Base-by-base conservation (phyloP, 2,329 filamentous ascomycete species). In the Tolypocladium paradoxum region DNA sequence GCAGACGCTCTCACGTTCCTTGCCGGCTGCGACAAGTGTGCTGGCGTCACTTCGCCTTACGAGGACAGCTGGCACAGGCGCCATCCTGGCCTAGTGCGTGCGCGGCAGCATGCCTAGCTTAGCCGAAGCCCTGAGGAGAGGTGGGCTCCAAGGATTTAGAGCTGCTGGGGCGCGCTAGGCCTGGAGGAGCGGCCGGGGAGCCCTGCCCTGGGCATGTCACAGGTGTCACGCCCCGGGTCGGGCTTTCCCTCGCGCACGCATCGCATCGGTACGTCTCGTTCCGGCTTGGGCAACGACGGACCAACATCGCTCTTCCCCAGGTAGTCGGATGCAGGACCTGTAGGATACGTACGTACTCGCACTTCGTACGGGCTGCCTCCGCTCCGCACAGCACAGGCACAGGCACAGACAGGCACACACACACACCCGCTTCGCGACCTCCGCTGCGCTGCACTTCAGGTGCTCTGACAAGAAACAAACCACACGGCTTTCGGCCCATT, bases 121-220 rank as follows among this genome's bases (percentile, higher is more conserved):
- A 53, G 47, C 52, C 52, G 48, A 53, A 48, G 51, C 35, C 34
- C 51, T n/a, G n/a, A n/a, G n/a, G n/a, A n/a, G n/a, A n/a, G n/a
- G n/a, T n/a, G n/a, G n/a, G n/a, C n/a, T 29, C 46, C 51, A 24
- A 9, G 43, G 14, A 18, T 22, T 35, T 45, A 40, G 36, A 38
- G 49, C 36, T 34, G 27, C 49, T 43, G 49, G 49, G 37, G n/a
- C 49, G 9, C 6, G 49, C 18, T 24, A 9, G 33, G 11, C 37
- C 24, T 22, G 16, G 49, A 51, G 33, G 3, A 6, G 48, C 14
- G 12, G 33, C n/a, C 16, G 24, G 40, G 47, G 47, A 14, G 6
- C 31, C 33, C 33, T 36, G 45, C 46, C n/a, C n/a, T n/a, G n/a
- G n/a, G n/a, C n/a, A n/a, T n/a, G n/a, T n/a, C n/a, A n/a, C n/a